Conservation (phyloP, 1,284 basidiomycete genomes). For the Calocybe gambosa region DNA sequence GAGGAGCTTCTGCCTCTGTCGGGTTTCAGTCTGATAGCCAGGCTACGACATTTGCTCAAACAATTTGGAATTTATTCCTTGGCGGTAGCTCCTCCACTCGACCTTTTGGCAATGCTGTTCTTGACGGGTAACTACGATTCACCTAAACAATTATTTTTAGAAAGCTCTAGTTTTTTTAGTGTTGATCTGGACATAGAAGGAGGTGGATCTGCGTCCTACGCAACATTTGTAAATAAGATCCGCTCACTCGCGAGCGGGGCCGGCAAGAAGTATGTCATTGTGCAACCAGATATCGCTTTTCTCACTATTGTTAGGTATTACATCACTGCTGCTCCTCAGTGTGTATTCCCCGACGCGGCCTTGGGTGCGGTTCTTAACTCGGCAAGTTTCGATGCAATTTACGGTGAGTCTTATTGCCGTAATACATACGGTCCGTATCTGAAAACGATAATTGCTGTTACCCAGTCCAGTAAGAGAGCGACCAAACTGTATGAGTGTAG, state of each 20-base stretch:
- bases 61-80: constrained; percentile 60
- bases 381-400: constrained; percentile 52
- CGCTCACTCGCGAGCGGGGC: constrained; percentile 44
- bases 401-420: constrained; percentile 36
- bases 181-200: constrained; percentile 65
- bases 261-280: constrained; percentile 41
- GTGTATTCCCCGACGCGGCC: constrained; percentile 50
- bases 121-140: constrained; percentile 46
- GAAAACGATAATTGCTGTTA: neutral
- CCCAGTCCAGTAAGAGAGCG: constrained; percentile 17
- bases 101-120: constrained; percentile 56
- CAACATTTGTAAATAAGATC: constrained; percentile 53
- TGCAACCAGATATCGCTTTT: neutral
- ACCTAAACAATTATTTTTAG: neutral
- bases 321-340: constrained; percentile 53
- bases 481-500: neutral
- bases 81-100: constrained; percentile 50
- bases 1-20: constrained; percentile 46
- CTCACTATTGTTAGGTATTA: constrained; percentile 40
- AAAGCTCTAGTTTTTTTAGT: constrained; percentile 32
- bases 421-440: neutral
- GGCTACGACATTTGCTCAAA: constrained; percentile 47
- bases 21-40: constrained; percentile 52
- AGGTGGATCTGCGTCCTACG: constrained; percentile 49
- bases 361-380: constrained; percentile 46